phyloP scores from a whole-genome alignment of 345 rosid genomes.

The Hypericum androsaemum region DNA sequence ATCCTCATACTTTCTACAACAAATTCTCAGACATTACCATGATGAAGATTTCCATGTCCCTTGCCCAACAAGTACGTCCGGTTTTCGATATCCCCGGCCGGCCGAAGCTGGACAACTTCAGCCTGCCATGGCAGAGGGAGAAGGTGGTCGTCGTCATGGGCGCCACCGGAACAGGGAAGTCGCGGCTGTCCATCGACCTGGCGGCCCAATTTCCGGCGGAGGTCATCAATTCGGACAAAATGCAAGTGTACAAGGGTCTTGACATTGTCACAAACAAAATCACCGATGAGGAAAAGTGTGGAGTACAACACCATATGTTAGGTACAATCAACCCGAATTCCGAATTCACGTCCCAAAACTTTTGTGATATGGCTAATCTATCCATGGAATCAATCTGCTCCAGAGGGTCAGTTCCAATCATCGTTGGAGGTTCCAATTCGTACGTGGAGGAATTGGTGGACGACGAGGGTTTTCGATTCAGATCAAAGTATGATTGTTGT shows the following conservation, averaged over 20 bases:
- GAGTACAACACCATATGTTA: slow-evolving; percentile 70
- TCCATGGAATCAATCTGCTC: slow-evolving; percentile 33
- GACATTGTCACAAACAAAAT: slow-evolving; percentile 62
- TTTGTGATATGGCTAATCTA: slow-evolving; percentile 33
- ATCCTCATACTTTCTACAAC: too few relatives aligned
- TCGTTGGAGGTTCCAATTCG: slow-evolving; percentile 83
- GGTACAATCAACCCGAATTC: slow-evolving; percentile 32
- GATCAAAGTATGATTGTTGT: slow-evolving; percentile 46
- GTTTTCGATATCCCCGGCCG: background rate
- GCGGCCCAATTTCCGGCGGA: slow-evolving; percentile 56
- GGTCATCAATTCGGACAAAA: slow-evolving; percentile 72
- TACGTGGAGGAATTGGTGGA: slow-evolving; percentile 53
- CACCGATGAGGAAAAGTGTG: slow-evolving; percentile 40
- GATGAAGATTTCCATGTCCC: too few relatives aligned
- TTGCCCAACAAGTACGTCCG: too few relatives aligned
- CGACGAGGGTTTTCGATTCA: slow-evolving; percentile 20
- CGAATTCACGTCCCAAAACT: slow-evolving; percentile 44
- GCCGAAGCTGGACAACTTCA: slow-evolving; percentile 5
- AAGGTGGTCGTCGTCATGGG: slow-evolving; percentile 67
- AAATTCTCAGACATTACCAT: too few relatives aligned
- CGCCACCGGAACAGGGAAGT: slow-evolving; percentile 78
- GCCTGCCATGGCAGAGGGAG: slow-evolving; percentile 26
- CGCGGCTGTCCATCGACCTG: slow-evolving; percentile 66
- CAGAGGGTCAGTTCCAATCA: slow-evolving; percentile 49
- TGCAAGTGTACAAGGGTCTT: slow-evolving; percentile 53